phyloP scores from a whole-genome alignment of 78 protist genomes.

The Speleostelium caveatum region DNA sequence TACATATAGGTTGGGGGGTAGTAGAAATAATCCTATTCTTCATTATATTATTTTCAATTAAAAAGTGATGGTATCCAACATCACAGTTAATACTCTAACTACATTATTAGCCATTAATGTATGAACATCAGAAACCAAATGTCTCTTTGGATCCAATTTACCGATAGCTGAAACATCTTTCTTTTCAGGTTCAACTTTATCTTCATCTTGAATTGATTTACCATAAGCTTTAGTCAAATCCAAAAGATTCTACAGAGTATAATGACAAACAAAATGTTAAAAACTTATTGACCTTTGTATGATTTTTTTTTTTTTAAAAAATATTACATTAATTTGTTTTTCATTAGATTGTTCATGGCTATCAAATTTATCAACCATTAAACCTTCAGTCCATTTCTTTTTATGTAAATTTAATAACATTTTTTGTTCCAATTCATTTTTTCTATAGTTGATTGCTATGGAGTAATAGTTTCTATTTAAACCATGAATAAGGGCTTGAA shows the following conservation, averaged over 20 bases:
- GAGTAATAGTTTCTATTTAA: slow-evolving; percentile 98
- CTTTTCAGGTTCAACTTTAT: slow-evolving; percentile 84
- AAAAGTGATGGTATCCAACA: slow-evolving; percentile 97
- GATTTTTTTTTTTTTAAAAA: background rate
- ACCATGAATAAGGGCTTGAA: slow-evolving; percentile 98
- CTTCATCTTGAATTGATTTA: slow-evolving; percentile 94
- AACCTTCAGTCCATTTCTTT: slow-evolving; percentile 97
- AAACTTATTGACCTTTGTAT: background rate
- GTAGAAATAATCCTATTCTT: too few species aligned
- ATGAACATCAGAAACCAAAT: slow-evolving; percentile 88
- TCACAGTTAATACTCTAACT: slow-evolving; percentile 95
- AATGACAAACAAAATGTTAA: background rate
- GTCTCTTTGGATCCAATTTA: slow-evolving; percentile 94
- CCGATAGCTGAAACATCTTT: slow-evolving; percentile 85
- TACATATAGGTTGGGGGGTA: too few species aligned
- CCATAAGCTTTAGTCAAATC: slow-evolving; percentile 11
- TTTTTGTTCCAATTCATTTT: slow-evolving; percentile 98
- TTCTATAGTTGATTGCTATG: slow-evolving; percentile 96
- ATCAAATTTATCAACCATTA: slow-evolving; percentile 86
- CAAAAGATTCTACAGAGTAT: background rate
- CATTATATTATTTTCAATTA: too few species aligned
- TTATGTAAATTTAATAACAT: slow-evolving; percentile 97
- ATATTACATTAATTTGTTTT: slow-evolving; percentile 83
- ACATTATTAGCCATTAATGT: slow-evolving; percentile 96
- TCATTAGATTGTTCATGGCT: slow-evolving; percentile 87